Evolutionary conservation across 345 rosid genomes (phyloP).

Genomic region (Brassica incana): DNA sequence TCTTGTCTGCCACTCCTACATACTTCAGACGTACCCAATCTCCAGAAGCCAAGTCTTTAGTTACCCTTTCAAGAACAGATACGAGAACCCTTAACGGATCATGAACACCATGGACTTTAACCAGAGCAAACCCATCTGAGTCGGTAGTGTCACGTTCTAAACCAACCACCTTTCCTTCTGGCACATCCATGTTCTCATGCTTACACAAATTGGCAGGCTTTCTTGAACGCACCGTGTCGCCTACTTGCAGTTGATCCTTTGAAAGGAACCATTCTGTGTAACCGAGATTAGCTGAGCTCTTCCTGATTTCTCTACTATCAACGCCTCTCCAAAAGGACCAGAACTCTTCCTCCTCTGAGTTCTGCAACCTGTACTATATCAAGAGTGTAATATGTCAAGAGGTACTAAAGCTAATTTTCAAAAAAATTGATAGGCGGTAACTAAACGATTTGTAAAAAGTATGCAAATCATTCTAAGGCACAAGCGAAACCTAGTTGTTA

Average conservation of each 20-base stretch:
- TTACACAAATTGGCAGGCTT: conserved; percentile 64
- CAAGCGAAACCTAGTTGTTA: too few relatives aligned
- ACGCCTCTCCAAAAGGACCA: conserved; percentile 45
- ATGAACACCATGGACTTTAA: conserved; percentile 81
- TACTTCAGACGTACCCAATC: conserved; percentile 89
- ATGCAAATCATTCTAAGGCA: too few relatives aligned
- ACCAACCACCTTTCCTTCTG: conserved; percentile 85
- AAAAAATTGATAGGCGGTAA: not conserved
- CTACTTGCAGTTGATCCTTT: conserved; percentile 70
- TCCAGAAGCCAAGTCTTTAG: conserved; percentile 75
- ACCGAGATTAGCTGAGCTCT: conserved; percentile 45
- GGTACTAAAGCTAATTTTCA: not conserved
- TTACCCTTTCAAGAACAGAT: conserved; percentile 71
- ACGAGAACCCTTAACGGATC: conserved; percentile 75
- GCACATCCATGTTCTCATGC: conserved; percentile 74
- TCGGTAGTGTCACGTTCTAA: conserved; percentile 51
- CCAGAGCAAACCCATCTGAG: conserved; percentile 67
- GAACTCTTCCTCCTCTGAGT: conserved; percentile 50
- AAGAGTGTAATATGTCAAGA: not conserved
- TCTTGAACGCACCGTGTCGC: conserved; percentile 84
- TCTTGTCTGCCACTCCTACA: conserved; percentile 52
- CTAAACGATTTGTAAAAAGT: too few relatives aligned
- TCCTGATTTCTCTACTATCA: conserved; percentile 41
- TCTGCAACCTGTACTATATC: conserved; percentile 59
- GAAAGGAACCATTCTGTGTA: conserved; percentile 83